Conservation (phyloP, 495 filamentous ascomycete genomes). For the Xylaria castorea region DNA sequence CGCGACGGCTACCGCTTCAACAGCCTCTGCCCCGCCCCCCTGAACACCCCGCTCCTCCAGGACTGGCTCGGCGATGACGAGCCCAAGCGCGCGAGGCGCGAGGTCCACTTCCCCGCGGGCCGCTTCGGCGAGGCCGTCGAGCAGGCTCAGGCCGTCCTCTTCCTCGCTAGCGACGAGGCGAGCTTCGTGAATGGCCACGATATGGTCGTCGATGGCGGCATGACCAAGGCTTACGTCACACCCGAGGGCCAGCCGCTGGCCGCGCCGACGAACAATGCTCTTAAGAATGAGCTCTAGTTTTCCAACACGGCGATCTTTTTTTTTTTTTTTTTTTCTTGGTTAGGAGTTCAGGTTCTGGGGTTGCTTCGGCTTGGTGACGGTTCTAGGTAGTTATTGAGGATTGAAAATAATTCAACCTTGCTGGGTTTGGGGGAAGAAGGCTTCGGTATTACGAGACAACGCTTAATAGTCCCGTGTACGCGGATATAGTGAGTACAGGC, state of each 20-base stretch:
- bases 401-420: background rate
- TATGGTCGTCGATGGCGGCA: constrained; percentile 95
- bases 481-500: background rate
- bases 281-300: constrained; percentile 42
- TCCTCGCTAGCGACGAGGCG: constrained; percentile 92
- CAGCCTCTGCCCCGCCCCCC: constrained; percentile 85
- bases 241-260: constrained; percentile 77
- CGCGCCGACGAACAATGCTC: constrained; percentile 74
- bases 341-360: constrained; percentile 17
- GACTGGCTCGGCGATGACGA: constrained; percentile 93
- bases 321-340: background rate
- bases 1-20: constrained; percentile 90
- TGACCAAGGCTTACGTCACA: constrained; percentile 96
- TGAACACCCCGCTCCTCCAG: constrained; percentile 88
- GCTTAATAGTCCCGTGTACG: background rate
- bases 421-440: background rate
- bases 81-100: constrained; percentile 81
- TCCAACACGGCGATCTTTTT: no score
- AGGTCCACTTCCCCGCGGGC: constrained; percentile 95
- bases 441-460: background rate
- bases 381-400: background rate
- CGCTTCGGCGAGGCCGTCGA: constrained; percentile 96
- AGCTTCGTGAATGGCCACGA: constrained; percentile 92
- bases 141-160: constrained; percentile 92
- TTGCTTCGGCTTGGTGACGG: background rate